Base-by-base conservation (phyloP, 192 early-diverging fungal species). In the Linnemannia elongata region DNA sequence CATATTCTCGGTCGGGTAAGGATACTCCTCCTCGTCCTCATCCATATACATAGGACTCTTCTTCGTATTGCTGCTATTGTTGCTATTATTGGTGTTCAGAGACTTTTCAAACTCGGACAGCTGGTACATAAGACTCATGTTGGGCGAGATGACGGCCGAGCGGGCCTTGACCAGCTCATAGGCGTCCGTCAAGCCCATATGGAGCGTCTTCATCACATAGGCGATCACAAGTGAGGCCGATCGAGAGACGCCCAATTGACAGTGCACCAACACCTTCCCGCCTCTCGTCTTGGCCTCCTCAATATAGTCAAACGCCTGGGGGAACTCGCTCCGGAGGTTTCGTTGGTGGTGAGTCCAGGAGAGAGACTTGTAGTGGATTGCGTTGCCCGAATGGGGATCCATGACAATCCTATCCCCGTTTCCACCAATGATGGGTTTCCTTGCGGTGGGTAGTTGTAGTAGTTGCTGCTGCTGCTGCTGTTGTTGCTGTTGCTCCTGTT, bases 181-280 rank as follows among this genome's bases (percentile, higher is more conserved):
- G 6, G 97, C 96, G 2, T 92, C 88, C 1, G 81, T 83, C 39
- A 96, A 88, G 4, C 89, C 82, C 82, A 95, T 78, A 1, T 81
- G 78, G 80, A 92, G 85, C 0, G 92, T 89, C 33, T 93, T 91
- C 96, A 98, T 98, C 72, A 97, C 94, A 88, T 96, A 97, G 5
- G 95, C 96, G 73, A 98, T 96, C 18, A 97, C 93, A 60, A 98
- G 83, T 0, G 93, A 93, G 12, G 97, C 97, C 33, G 96, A 97
- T 71, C 97, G 90, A 30, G 97, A 96, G 33, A 98, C 94, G 39
- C 97, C 97, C 79, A 95, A 91, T 82, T 97, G 95, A 91, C 97
- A 98, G 78, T 96, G 94, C 13, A 98, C 94, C 22, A 98, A 89
- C 15, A 98, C 91, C 42, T 92, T 88, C 57, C 90, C 75, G 55